Conservation (phyloP, 192 early-diverging fungal species). For the Coemansia sp. region DNA sequence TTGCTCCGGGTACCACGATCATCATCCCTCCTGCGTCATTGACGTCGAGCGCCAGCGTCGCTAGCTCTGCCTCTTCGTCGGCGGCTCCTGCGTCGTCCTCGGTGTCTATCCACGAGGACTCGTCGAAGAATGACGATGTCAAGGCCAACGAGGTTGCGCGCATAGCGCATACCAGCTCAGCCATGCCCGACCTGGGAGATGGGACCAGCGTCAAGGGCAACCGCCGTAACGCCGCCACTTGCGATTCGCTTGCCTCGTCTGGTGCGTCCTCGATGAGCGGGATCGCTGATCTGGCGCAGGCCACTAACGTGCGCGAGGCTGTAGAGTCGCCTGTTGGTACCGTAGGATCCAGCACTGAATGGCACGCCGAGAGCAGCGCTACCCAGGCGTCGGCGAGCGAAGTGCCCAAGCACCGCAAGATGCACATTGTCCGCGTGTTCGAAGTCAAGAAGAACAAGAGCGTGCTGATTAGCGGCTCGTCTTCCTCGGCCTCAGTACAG, state of each 20-base stretch:
- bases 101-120: slow-evolving; percentile 26
- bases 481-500: slow-evolving; percentile 9
- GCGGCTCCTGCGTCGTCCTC: slow-evolving; percentile 22
- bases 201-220: slow-evolving; percentile 27
- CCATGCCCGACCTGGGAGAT: slow-evolving; percentile 15
- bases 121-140: slow-evolving; percentile 31
- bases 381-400: slow-evolving; percentile 4
- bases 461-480: slow-evolving; percentile 8
- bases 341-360: slow-evolving; percentile 28
- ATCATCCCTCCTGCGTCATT: slow-evolving; percentile 39
- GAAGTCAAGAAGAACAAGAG: slow-evolving; percentile 57
- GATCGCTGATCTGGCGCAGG: slow-evolving; percentile 2
- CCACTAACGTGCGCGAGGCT: slow-evolving; percentile 7
- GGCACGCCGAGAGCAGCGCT: slow-evolving; percentile 17
- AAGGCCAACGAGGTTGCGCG: slow-evolving; percentile 40
- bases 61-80: slow-evolving; percentile 7
- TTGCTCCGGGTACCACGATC: slow-evolving; percentile 30
- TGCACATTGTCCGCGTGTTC: slow-evolving; percentile 52
- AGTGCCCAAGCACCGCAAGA: slow-evolving; percentile 42
- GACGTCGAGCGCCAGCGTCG: background rate
- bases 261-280: background rate
- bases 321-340: slow-evolving; percentile 30
- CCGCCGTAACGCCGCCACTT: slow-evolving; percentile 29
- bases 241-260: slow-evolving; percentile 24
- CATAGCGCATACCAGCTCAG: slow-evolving; percentile 29